Evolutionary conservation across 208 protist genomes (phyloP).

Genomic region (Trypanosoma conorhini): DNA sequence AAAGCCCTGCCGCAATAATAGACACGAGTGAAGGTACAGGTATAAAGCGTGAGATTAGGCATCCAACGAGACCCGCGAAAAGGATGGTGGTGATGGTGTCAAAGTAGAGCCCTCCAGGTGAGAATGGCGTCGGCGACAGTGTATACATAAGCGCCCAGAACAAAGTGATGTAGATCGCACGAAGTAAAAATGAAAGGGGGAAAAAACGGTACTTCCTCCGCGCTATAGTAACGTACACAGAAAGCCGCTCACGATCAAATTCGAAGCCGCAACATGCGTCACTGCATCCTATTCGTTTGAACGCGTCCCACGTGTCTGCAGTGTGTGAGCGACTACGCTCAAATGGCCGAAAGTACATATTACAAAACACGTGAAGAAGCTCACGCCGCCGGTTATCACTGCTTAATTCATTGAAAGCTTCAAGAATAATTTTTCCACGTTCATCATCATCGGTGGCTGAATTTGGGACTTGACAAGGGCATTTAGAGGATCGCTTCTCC

Average conservation of each 20-base stretch:
- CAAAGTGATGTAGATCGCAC: conserved; percentile 44
- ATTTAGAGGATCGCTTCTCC: neutral
- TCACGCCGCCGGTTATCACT: conserved; percentile 35
- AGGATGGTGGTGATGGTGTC: conserved; percentile 49
- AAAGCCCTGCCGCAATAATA: conserved; percentile 49
- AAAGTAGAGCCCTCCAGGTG: conserved; percentile 58
- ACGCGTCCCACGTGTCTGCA: conserved; percentile 54
- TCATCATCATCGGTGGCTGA: conserved; percentile 20
- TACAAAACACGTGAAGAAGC: conserved; percentile 45
- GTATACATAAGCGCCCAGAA: conserved; percentile 64
- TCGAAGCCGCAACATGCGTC: conserved; percentile 36
- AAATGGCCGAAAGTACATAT: conserved; percentile 47
- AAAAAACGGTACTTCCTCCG: conserved; percentile 42
- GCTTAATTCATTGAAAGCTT: conserved; percentile 47
- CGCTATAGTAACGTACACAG: conserved; percentile 49
- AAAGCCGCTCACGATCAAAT: conserved; percentile 41
- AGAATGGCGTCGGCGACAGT: conserved; percentile 35
- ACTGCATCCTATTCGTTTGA: conserved; percentile 31
- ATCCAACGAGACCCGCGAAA: conserved; percentile 48
- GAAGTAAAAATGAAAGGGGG: conserved; percentile 51
- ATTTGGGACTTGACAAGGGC: neutral
- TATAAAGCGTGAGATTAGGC: conserved; percentile 35
- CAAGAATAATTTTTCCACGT: conserved; percentile 36
- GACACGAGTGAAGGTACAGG: conserved; percentile 48
- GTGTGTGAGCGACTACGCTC: conserved; percentile 48